Percentiles rank a stretch among this genome's conserved stretches.
Conservation (phyloP, 371 early-diverging fungal genomes). For the Circinella umbellata region DNA sequence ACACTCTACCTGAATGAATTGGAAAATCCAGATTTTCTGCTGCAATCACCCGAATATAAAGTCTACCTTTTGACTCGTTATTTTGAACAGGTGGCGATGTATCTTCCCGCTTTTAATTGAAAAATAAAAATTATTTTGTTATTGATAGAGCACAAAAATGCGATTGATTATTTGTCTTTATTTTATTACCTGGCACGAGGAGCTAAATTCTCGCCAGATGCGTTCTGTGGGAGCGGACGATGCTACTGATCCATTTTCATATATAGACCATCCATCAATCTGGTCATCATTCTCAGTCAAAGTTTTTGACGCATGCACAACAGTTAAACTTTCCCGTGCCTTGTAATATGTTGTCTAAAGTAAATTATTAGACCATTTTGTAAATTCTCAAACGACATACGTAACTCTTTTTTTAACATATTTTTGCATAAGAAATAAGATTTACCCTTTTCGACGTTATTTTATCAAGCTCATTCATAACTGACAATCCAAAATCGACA, state of each 20-base stretch:
- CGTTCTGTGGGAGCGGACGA: neutral
- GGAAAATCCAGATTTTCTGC: slow-evolving; percentile 41
- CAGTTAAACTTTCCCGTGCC: neutral
- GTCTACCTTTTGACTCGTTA: slow-evolving; percentile 11
- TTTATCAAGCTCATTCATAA: neutral
- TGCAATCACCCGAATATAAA: slow-evolving; percentile 25
- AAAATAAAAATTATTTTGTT: no score
- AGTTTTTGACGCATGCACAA: slow-evolving; percentile 6
- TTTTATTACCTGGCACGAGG: neutral
- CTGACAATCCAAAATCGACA: neutral
- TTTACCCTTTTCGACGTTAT: neutral
- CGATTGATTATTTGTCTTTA: no score
- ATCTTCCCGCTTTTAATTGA: neutral
- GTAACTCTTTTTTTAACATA: no score
- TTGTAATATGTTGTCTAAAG: neutral
- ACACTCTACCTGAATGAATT: slow-evolving; percentile 29
- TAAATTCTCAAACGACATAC: neutral
- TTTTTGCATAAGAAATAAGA: no score
- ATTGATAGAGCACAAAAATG: no score
- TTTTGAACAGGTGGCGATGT: neutral
- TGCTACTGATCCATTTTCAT: neutral
- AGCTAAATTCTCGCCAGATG: slow-evolving; percentile 1
- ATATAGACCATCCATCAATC: neutral
- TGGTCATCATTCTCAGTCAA: neutral
- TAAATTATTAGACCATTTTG: no score